Evolutionary conservation across 2,329 filamentous ascomycete genomes (phyloP).

Genomic region (Dothidotthia symphoricarpi): DNA sequence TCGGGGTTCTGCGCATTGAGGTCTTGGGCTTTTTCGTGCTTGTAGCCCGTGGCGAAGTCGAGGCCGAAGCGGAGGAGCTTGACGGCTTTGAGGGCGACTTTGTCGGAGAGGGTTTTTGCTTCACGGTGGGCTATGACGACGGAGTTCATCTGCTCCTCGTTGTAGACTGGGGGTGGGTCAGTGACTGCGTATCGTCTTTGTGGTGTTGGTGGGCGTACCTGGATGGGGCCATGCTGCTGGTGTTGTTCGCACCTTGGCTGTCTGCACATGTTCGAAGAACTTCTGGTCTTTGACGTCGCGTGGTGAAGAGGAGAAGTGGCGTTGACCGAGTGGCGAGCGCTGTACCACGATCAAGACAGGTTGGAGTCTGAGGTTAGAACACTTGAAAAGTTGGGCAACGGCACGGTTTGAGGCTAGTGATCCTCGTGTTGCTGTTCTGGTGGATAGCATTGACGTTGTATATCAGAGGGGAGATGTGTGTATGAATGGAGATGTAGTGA

Average conservation of each 20-base stretch:
- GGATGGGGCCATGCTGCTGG: conserved; percentile 52
- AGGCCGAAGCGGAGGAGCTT: conserved; percentile 74
- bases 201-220: conserved; percentile 23
- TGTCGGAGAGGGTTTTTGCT: conserved; percentile 71
- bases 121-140: conserved; percentile 76
- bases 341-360: conserved; percentile 36
- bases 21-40: conserved; percentile 60
- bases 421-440: conserved; percentile 21
- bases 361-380: conserved; percentile 36
- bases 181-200: neutral
- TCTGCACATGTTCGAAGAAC: conserved; percentile 49
- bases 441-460: conserved; percentile 29
- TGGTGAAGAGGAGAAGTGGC: conserved; percentile 45
- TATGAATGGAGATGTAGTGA: conserved; percentile 8
- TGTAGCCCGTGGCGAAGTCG: conserved; percentile 78
- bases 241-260: conserved; percentile 47
- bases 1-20: conserved; percentile 40
- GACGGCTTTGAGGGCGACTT: conserved; percentile 73
- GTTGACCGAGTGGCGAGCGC: conserved; percentile 29
- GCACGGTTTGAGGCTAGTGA: conserved; percentile 38
- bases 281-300: conserved; percentile 37
- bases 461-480: conserved; percentile 2
- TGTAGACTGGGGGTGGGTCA: conserved; percentile 55
- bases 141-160: conserved; percentile 71
- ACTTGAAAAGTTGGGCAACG: conserved; percentile 39